Base-by-base conservation (phyloP, 208 protist genomes). In the Leptomonas seymouri region DNA sequence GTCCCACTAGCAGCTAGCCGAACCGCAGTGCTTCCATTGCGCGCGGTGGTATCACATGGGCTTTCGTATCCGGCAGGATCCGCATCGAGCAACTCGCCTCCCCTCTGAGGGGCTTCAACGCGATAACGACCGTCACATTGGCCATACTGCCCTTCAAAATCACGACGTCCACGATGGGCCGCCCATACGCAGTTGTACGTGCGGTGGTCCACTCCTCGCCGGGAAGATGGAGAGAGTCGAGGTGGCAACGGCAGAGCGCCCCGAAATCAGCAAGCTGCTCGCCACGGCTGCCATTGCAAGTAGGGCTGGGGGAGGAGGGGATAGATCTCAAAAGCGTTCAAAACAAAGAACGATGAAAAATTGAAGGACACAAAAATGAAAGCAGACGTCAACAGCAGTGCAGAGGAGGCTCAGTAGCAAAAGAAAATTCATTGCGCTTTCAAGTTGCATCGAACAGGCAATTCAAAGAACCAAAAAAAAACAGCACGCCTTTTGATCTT, bases 1-100 rank as follows among this genome's bases (percentile, higher is more conserved):
- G 50, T 0, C 67, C 59, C 16, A 66, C 67, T n/a, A 73, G 59
- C 25, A 60, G 50, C 42, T 73, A 61, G 45, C 21, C 23, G 8
- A 58, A 73, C 18, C 57, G 67, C 58, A 73, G 58, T 18, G 67
- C 60, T n/a, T 67, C 58, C 58, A 73, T 66, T n/a, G 25, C 57
- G 67, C 14, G 67, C 67, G 12, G 67, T 73, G 20, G 67, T 64
- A 49, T 67, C 67, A 57, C 67, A 73, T 58, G 67, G 50, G 14
- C 67, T 58, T 34, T 66, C 67, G 67, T 66, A 58, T 15, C 41
- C 58, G 18, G 56, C 58, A 18, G 67, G 57, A 14, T 48, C 50
- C 45, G 44, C 46, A 31, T 73, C 67, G 4, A 66, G 16, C 21
- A 73, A 0, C 39, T 36, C 25, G 28, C 49, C 49, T 15, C 39